A percentile compares a stretch with the other conserved stretches of the same genome.
These are phyloP conservation scores for Ustulina deusta DNA, from an alignment of 2,329 filamentous ascomycete genomes.

Conservation along the genomic window DNA sequence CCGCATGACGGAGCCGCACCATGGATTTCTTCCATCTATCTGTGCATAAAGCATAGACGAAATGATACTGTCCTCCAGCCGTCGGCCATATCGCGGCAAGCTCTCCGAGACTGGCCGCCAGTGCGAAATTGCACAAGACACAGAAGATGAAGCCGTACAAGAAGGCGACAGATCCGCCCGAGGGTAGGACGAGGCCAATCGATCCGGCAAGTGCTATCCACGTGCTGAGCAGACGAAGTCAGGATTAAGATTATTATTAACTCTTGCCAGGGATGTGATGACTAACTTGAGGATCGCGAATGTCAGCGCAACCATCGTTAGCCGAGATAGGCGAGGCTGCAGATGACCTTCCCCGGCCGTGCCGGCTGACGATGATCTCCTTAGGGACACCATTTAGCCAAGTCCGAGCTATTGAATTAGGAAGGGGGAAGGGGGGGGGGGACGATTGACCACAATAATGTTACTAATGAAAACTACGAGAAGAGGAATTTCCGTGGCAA, in stretches of 20 bases:
- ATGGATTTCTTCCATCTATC: slow-evolving; percentile 55
- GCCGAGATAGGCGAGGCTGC: slow-evolving; percentile 54
- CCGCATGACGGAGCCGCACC: slow-evolving; percentile 42
- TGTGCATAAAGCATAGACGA: slow-evolving; percentile 56
- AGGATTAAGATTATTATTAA: slow-evolving; percentile 3
- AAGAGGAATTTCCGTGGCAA: slow-evolving; percentile 6
- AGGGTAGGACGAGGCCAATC: slow-evolving; percentile 57
- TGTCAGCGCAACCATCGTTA: slow-evolving; percentile 59
- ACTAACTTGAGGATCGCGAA: slow-evolving; percentile 59
- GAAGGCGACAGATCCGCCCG: slow-evolving; percentile 57
- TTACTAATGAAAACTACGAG: not conserved
- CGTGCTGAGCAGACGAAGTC: slow-evolving; percentile 45
- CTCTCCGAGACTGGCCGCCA: slow-evolving; percentile 58
- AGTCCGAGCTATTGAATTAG: slow-evolving; percentile 1
- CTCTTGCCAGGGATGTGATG: not conserved
- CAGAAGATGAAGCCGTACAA: slow-evolving; percentile 61
- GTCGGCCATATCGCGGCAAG: slow-evolving; percentile 60
- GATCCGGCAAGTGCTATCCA: slow-evolving; percentile 58
- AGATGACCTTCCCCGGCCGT: slow-evolving; percentile 49
- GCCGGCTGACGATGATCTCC: slow-evolving; percentile 28
- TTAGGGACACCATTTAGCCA: slow-evolving; percentile 31
- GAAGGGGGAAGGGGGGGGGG: slow-evolving; percentile 12
- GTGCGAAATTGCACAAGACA: slow-evolving; percentile 58
- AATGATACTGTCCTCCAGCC: slow-evolving; percentile 61
- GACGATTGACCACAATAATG: not conserved